Evolutionary conservation across 2,329 filamentous ascomycete species (phyloP).

Genomic region (Dactylellina haptotyla): DNA sequence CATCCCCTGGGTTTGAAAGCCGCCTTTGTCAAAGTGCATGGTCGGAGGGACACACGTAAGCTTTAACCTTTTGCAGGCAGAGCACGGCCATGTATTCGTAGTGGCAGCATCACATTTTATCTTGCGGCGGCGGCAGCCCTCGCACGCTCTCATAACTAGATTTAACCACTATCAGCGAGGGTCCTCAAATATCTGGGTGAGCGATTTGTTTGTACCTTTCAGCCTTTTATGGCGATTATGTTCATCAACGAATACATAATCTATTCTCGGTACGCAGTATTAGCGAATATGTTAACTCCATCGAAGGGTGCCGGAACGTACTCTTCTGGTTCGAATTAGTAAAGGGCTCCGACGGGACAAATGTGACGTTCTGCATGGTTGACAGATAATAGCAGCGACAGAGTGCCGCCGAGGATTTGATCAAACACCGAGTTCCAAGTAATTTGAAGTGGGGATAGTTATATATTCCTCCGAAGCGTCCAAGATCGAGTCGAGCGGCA

Average conservation of each 20-base stretch:
- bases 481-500: too few relatives aligned
- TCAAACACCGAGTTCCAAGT: slow-evolving; percentile 31
- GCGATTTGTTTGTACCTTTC: slow-evolving; percentile 71
- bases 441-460: too few relatives aligned
- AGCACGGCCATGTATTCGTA: slow-evolving; percentile 97
- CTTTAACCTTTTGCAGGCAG: slow-evolving; percentile 89
- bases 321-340: slow-evolving; percentile 37
- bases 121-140: slow-evolving; percentile 92
- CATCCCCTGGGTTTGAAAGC: slow-evolving; percentile 61
- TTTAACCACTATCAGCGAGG: slow-evolving; percentile 7
- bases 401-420: slow-evolving; percentile 15
- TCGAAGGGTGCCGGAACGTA: slow-evolving; percentile 17
- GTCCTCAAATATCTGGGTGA: background rate
- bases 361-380: slow-evolving; percentile 58
- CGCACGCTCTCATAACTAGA: slow-evolving; percentile 93
- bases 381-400: slow-evolving; percentile 14
- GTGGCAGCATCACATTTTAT: slow-evolving; percentile 98
- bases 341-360: slow-evolving; percentile 54
- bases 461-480: too few relatives aligned
- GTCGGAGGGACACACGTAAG: slow-evolving; percentile 91
- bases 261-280: slow-evolving; percentile 64
- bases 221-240: slow-evolving; percentile 97
- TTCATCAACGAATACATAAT: slow-evolving; percentile 99
- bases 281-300: slow-evolving; percentile 54
- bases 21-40: slow-evolving; percentile 76